Evolutionary conservation across 768 basidiomycete genomes (phyloP), one percentile per base, ranked within the genome.

Genomic region (Podaxis sp.): DNA sequence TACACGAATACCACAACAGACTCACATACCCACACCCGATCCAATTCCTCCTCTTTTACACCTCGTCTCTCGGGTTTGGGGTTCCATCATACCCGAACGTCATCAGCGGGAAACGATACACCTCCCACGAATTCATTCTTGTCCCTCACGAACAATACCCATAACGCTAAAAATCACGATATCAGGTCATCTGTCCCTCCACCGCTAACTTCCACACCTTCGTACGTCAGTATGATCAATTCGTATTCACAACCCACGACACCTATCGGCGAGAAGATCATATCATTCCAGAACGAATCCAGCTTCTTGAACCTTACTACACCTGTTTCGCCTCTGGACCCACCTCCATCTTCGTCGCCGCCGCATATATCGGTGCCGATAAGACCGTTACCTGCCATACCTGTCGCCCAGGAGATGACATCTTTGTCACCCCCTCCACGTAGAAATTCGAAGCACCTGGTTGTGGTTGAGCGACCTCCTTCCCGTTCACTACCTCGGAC

Each of bases 231-330:
- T 43, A 33, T 60, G 36, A n/a, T 13, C 7, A 52, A 59, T 50
- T 17, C 40, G 11, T 25, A 36, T 9, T 74, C 77, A 33, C 69
- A 76, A 24, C 80, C 80, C 12, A 62, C 72, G 4, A 82, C 82
- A n/a, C 85, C 84, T n/a, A 85, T 89, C 24, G 86, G 84, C 9
- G 88, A 87, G 68, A 89, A 82, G 54, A 90, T 89, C 64, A 80
- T 79, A 15, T 62, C 70, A 27, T 73, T 76, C 62, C 75, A 74
- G 57, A 80, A 85, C 51, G 83, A 90, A 64, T 80, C 83, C 29
- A 85, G 83, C 69, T 91, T 91, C 68, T 75, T 90, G 27, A 80
- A 83, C 59, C 75, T 85, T 55, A 71, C 80, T 29, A 80, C 82
- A 1, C 82, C 85, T 1, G 73, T 76, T 22, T 76, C 79, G 55